Evolutionary conservation across 257 asterid genomes (phyloP), one percentile per base, ranked within the genome.

Genomic region (Ballota nigra): DNA sequence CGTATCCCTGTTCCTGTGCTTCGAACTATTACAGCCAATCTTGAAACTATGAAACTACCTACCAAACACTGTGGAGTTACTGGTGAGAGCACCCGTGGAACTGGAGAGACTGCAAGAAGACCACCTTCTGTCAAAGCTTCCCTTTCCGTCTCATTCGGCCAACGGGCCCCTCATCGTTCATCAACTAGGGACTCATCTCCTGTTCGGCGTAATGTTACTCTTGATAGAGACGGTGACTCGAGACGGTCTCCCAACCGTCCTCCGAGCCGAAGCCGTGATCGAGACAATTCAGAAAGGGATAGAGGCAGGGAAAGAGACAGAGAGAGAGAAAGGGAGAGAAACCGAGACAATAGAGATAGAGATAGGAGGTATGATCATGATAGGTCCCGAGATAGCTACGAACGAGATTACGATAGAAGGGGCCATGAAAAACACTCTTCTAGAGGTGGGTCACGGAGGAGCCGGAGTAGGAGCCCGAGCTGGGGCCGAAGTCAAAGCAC

Each of bases 91-190:
- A 92, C 88, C 59, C 96, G 96, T 22, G 95, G 95, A 69, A 78
- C 93, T 15, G 97, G 88, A 65, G 97, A 90, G 83, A 86, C 96
- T 68, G 90, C 98, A 16, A 87, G 98, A 59, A 90, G 98, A 60
- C 98, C 98, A 12, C 98, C 98, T 62, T 92, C 98, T 40, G 98
- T 92, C 69, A 92, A 92, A 81, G 98, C 98, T 77, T 75, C 98
- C 36, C 97, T 92, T 36, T 92, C 98, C 10, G 98, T 92, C 75
- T 92, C 98, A 11, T 92, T 92, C 65, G 96, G 98, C 70, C 98
- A 92, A 79, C 96, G 97, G 9, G 98, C 97, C 67, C 98, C 98
- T 63, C 98, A 92, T 72, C 98, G 98, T 74, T 90, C 97, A 70
- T 87, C 96, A 52, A 92, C 98, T 41, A 80, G 98, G 82, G 98